phyloP scores from a whole-genome alignment of 2,329 filamentous ascomycete species.

The Colletotrichum viniferum region DNA sequence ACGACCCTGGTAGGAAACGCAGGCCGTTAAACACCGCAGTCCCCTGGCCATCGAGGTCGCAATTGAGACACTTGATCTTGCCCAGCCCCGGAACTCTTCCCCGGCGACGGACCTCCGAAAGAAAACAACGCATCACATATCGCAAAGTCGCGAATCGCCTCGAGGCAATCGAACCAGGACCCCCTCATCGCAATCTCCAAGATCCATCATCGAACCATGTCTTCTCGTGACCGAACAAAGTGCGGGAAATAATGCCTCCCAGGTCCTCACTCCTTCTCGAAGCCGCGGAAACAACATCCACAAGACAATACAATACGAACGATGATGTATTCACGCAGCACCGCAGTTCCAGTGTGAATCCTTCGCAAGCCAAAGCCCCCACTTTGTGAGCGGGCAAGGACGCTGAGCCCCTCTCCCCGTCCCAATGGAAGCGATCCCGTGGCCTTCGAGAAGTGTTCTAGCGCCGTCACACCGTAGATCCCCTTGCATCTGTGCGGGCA shows the following conservation, averaged over 20 bases:
- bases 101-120: neutral
- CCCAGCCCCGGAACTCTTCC: neutral
- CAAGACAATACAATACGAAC: neutral
- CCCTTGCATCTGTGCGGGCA: neutral
- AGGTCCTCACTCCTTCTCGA: neutral
- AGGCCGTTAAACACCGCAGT: neutral
- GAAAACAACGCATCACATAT: neutral
- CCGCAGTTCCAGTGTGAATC: neutral
- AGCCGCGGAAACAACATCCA: neutral
- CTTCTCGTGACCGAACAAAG: neutral
- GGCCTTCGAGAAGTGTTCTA: slow-evolving; percentile 8
- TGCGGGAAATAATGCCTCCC: neutral
- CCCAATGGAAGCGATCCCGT: neutral
- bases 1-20: neutral
- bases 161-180: neutral
- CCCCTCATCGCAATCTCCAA: neutral
- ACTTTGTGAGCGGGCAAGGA: neutral
- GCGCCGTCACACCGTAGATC: neutral
- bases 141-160: neutral
- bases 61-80: neutral
- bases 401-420: neutral
- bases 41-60: neutral
- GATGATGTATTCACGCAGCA: neutral
- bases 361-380: neutral
- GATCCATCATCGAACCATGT: neutral